Evolutionary conservation across 441 rosid species (phyloP).

Genomic region (Sinapis alba): DNA sequence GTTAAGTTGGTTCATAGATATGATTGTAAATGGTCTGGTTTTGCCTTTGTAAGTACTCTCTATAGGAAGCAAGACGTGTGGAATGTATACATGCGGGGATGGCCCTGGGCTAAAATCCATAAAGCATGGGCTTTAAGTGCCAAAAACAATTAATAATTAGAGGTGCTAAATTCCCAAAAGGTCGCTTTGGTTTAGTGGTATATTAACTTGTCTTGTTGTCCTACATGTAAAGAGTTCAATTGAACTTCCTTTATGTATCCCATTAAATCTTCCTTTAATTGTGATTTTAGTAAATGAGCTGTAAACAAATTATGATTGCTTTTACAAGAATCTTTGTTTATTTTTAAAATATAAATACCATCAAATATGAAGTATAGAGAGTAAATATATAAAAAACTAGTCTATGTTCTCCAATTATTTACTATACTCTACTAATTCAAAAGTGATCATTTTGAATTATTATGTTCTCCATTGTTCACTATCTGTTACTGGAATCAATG

Average conservation of each 20-base stretch:
- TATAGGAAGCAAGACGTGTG: no score
- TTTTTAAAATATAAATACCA: no score
- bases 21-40: no score
- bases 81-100: no score
- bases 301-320: not conserved
- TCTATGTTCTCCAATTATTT: not conserved
- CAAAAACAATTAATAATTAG: not conserved
- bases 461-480: not conserved
- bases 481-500: not conserved
- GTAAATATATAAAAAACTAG: not conserved
- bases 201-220: no score
- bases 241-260: not conserved
- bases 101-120: not conserved
- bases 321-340: not conserved
- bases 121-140: not conserved
- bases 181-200: not conserved
- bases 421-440: not conserved
- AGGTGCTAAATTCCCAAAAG: not conserved
- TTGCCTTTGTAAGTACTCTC: no score
- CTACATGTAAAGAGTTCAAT: not conserved
- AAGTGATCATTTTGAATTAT: not conserved
- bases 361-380: not conserved
- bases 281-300: not conserved
- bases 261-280: not conserved
- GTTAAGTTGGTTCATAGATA: no score